phyloP scores from a whole-genome alignment of 2,329 filamentous ascomycete genomes.

The Aphanoascus verrucosus region DNA sequence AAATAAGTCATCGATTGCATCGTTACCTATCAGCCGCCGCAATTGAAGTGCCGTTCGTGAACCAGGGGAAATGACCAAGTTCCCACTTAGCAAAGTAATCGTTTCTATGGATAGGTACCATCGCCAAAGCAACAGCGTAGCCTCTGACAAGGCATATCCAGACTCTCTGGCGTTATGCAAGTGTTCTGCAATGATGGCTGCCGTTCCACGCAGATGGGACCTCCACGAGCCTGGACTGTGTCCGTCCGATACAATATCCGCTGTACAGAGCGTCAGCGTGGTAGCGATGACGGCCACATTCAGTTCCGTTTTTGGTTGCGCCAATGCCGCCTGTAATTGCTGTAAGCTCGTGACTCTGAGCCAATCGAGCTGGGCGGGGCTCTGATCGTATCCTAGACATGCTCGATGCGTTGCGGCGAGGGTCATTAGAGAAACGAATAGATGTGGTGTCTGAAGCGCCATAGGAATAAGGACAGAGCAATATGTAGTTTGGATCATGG shows the following conservation, averaged over 20 bases:
- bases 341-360: conserved; percentile 12
- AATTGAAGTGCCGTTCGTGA: conserved; percentile 11
- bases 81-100: conserved; percentile 14
- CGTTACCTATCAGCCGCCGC: conserved; percentile 10
- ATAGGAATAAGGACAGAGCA: conserved; percentile 19
- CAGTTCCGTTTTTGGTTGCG: conserved; percentile 7
- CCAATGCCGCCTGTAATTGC: conserved; percentile 12
- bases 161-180: conserved; percentile 8
- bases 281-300: conserved; percentile 16
- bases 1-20: conserved; percentile 17
- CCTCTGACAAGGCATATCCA: conserved; percentile 7
- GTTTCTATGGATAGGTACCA: conserved; percentile 19
- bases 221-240: conserved; percentile 16
- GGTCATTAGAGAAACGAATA: conserved; percentile 16
- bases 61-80: conserved; percentile 12
- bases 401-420: conserved; percentile 19
- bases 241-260: conserved; percentile 16
- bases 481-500: conserved; percentile 17
- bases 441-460: conserved; percentile 17
- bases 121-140: conserved; percentile 15
- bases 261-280: conserved; percentile 15
- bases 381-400: conserved; percentile 33
- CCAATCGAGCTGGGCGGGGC: conserved; percentile 10
- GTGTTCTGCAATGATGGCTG: conserved; percentile 16
- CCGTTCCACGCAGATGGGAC: conserved; percentile 16